phyloP scores from a whole-genome alignment of 257 asterid genomes.

The Misopates orontium region DNA sequence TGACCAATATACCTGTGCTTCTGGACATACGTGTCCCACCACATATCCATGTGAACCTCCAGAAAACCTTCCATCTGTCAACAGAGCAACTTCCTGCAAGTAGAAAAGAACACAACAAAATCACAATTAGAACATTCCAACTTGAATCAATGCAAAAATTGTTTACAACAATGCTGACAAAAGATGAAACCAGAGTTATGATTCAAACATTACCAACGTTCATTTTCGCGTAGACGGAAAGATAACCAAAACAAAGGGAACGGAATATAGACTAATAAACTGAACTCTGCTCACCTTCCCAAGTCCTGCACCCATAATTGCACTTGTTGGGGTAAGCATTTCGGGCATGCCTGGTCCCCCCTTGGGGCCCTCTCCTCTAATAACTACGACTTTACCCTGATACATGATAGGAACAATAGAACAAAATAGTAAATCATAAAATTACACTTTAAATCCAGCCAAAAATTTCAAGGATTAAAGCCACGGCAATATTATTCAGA shows the following conservation, averaged over 20 bases:
- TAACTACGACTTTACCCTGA: slow-evolving; percentile 94
- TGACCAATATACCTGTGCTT: slow-evolving; percentile 68
- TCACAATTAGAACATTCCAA: not conserved
- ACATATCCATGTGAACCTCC: slow-evolving; percentile 99
- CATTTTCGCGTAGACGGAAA: not conserved
- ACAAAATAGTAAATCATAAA: slow-evolving; percentile 1
- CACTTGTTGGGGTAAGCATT: slow-evolving; percentile 99
- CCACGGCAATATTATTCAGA: no score
- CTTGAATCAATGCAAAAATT: slow-evolving; percentile 10
- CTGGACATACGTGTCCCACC: slow-evolving; percentile 97
- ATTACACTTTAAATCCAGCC: slow-evolving; percentile 15
- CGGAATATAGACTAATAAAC: slow-evolving; percentile 8
- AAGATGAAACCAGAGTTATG: not conserved
- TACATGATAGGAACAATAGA: slow-evolving; percentile 17
- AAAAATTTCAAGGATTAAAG: not conserved
- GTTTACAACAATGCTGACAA: not conserved
- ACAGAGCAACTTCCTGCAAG: slow-evolving; percentile 79
- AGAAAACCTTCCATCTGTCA: slow-evolving; percentile 96
- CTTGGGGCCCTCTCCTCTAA: slow-evolving; percentile 98
- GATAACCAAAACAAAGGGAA: not conserved
- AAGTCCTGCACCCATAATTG: slow-evolving; percentile 99
- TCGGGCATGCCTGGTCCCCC: slow-evolving; percentile 99
- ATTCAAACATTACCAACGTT: not conserved
- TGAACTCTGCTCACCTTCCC: slow-evolving; percentile 63
- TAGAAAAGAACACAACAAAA: not conserved